Conservation (phyloP, 495 filamentous ascomycete genomes). For the Annulohypoxylon moriforme region DNA sequence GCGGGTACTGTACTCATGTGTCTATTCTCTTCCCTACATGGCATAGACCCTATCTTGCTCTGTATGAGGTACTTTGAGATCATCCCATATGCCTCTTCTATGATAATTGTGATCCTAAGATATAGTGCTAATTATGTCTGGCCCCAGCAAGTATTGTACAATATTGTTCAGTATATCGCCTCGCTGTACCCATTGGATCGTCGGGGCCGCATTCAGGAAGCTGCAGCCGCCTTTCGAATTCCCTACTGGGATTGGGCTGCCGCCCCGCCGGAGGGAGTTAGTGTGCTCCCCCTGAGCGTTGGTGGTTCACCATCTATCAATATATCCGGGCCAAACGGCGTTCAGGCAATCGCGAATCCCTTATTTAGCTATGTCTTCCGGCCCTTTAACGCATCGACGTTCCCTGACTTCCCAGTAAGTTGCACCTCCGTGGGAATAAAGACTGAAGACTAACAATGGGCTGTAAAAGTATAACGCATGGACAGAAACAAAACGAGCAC, state of each 20-base stretch:
- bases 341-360: slow-evolving; percentile 68
- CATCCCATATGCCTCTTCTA: background rate
- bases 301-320: slow-evolving; percentile 55
- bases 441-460: slow-evolving; percentile 37
- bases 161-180: slow-evolving; percentile 63
- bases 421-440: background rate
- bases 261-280: slow-evolving; percentile 58
- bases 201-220: slow-evolving; percentile 58
- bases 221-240: slow-evolving; percentile 67
- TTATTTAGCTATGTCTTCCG: slow-evolving; percentile 70
- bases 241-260: slow-evolving; percentile 79
- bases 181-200: slow-evolving; percentile 61
- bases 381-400: slow-evolving; percentile 60
- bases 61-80: slow-evolving; percentile 68
- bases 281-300: slow-evolving; percentile 62
- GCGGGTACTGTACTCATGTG: slow-evolving; percentile 73
- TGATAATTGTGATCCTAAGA: background rate
- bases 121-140: slow-evolving; percentile 12
- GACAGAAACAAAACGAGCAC: slow-evolving; percentile 62
- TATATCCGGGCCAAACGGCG: slow-evolving; percentile 64
- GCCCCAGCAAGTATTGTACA: slow-evolving; percentile 67
- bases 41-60: slow-evolving; percentile 76
- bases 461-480: slow-evolving; percentile 56
- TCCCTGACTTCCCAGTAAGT: slow-evolving; percentile 59
- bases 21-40: slow-evolving; percentile 76